Base-by-base conservation (phyloP, 495 filamentous ascomycete genomes). In the Elasticomyces elasticus region DNA sequence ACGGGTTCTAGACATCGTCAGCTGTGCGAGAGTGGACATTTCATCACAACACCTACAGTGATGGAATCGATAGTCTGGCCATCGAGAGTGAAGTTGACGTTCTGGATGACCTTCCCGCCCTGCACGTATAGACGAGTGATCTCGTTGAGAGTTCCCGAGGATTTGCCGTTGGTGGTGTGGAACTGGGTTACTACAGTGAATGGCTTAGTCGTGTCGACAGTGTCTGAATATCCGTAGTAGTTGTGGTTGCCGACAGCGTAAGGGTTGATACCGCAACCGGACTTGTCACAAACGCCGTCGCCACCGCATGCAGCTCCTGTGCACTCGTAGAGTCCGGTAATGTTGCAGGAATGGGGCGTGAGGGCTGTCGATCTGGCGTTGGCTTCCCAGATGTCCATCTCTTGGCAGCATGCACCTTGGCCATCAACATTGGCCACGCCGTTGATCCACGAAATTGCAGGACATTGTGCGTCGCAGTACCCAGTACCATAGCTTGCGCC, bases 181-280 rank as follows among this genome's bases (percentile, higher is more conserved):
- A 89, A 89, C 64, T 87, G 81, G 3, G 84, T 88, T 33, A 83
- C 77, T 11, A 86, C 81, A 13, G 81, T 87, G 58, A 87, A 72
- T 5, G 73, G 72, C 50, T 74, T 72, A 56, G 66, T 74, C 55
- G 83, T 84, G 68, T 87, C 79, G 30, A 87, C 76, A 11, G 65
- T 71, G 24, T 66, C 57, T 40, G 73, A 71, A 4, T 47, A 20
- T 2, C 81, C 79, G 63, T 84, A 87, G 69, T 77, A 86, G 19
- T 57, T 55, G 1, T 63, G 49, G 42, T 75, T 64, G 33, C 80
- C 79, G 15, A 78, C 67, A 7, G 71, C 74, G 71, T 80, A 85
- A 5, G 76, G 69, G 79, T 89, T 89, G 79, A 84, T 86, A 64
- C 87, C 84, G 68, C 85, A 89, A 52, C 84, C 83, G 64, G 82